These are phyloP conservation scores for Rutidosis leptorrhynchoides DNA, from an alignment of 129 eudicot species.

Conservation along the genomic window DNA sequence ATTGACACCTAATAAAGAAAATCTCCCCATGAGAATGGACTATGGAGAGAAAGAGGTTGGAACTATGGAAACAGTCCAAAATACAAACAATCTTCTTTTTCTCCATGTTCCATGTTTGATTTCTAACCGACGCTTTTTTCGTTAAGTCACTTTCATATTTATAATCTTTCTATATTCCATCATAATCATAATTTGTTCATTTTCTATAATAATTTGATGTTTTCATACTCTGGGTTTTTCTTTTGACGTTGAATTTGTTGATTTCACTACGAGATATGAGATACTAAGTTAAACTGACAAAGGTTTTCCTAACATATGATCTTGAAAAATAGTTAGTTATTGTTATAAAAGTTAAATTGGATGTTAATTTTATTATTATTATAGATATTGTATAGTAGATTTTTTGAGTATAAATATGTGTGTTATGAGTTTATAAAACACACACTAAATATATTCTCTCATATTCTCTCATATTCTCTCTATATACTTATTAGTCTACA, in stretches of 20 bases:
- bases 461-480: too few species aligned
- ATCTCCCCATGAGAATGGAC: constrained; percentile 8
- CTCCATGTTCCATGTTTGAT: constrained; percentile 39
- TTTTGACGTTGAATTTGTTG: constrained; percentile 11
- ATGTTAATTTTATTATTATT: too few species aligned
- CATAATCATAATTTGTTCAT: constrained; percentile 26
- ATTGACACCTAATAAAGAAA: constrained; percentile 24
- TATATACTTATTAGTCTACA: too few species aligned
- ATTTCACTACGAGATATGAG: background rate
- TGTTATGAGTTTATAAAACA: too few species aligned
- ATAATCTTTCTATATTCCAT: background rate
- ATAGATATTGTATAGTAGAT: too few species aligned
- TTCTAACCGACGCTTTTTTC: constrained; percentile 5
- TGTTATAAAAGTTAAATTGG: too few species aligned
- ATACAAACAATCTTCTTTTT: constrained; percentile 23
- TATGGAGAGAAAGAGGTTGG: constrained; percentile 16
- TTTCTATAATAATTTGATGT: background rate
- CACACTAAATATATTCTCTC: too few species aligned
- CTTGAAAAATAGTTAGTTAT: too few species aligned
- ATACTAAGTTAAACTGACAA: background rate
- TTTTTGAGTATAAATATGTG: too few species aligned
- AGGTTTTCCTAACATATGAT: too few species aligned
- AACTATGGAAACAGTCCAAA: constrained; percentile 29
- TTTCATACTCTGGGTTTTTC: background rate
- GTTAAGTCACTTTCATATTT: constrained; percentile 30